Evolutionary conservation across 768 basidiomycete species (phyloP).

Genomic region (Sporobolomyces roseus): DNA sequence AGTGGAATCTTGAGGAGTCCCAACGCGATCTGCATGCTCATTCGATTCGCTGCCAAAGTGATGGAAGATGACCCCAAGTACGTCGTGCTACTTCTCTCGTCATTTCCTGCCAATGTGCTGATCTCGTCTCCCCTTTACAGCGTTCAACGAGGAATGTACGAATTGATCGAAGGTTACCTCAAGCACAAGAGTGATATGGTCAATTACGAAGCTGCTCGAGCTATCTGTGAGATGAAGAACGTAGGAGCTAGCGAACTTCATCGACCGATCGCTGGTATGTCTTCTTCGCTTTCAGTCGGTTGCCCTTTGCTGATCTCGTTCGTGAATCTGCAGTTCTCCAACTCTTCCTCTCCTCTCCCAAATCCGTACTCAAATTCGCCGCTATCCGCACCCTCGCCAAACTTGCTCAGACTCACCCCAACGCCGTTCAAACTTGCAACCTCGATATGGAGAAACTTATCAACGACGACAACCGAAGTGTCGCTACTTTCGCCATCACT

Average conservation of each 20-base stretch:
- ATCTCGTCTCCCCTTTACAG: conserved; percentile 52
- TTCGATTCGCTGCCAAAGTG: conserved; percentile 95
- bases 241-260: conserved; percentile 72
- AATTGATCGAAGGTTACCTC: conserved; percentile 88
- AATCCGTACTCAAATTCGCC: conserved; percentile 91
- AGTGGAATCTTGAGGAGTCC: conserved; percentile 85
- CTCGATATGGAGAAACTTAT: conserved; percentile 95
- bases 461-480: conserved; percentile 87
- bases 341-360: conserved; percentile 91
- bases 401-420: conserved; percentile 79
- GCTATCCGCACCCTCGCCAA: conserved; percentile 90
- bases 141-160: conserved; percentile 84
- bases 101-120: neutral
- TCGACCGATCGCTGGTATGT: conserved; percentile 79
- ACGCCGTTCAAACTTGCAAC: conserved; percentile 84
- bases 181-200: conserved; percentile 99
- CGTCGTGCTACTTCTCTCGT: conserved; percentile 44
- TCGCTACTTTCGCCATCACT: conserved; percentile 97
- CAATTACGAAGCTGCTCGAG: conserved; percentile 95
- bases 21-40: conserved; percentile 97
- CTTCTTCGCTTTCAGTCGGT: conserved; percentile 7
- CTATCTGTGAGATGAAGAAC: conserved; percentile 91
- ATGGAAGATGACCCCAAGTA: conserved; percentile 99
- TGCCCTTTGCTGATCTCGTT: neutral
- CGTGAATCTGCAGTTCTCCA: conserved; percentile 89